A percentile compares a stretch with the other conserved stretches of the same genome.
phyloP scores from a whole-genome alignment of 1,139 yeast genomes.

The Meyerozyma smithsonii region DNA sequence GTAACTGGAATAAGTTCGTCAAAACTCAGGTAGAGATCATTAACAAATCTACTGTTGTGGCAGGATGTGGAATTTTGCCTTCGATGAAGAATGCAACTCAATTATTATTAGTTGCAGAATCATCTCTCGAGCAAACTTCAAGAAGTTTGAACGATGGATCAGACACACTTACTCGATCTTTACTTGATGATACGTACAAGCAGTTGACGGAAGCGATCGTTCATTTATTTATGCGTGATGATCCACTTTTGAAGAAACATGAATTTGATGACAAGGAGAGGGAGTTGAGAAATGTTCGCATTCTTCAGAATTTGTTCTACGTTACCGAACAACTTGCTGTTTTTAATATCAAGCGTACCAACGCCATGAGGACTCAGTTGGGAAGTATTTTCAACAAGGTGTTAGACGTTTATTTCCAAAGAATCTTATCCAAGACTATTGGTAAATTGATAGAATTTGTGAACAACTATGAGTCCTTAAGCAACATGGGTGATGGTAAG shows the following conservation, averaged over 20 bases:
- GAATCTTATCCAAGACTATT: constrained; percentile 40
- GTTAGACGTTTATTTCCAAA: constrained; percentile 39
- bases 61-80: constrained; percentile 39
- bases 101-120: constrained; percentile 31
- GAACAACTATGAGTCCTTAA: constrained; percentile 54
- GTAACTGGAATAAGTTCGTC: constrained; percentile 58
- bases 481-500: constrained; percentile 41
- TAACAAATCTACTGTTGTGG: constrained; percentile 43
- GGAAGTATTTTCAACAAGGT: constrained; percentile 46
- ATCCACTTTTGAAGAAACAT: constrained; percentile 40
- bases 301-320: constrained; percentile 61
- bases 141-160: constrained; percentile 21
- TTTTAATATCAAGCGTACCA: constrained; percentile 24
- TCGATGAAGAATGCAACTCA: constrained; percentile 31
- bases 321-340: constrained; percentile 46
- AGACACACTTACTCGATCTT: constrained; percentile 22
- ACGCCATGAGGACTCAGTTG: constrained; percentile 40
- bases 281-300: constrained; percentile 52
- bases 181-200: constrained; percentile 40
- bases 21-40: constrained; percentile 50
- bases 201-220: constrained; percentile 31
- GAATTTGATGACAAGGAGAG: constrained; percentile 55
- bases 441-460: constrained; percentile 67
- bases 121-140: constrained; percentile 21
- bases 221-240: constrained; percentile 36